Evolutionary conservation across 176 grass and related monocot species (phyloP), one percentile per base, ranked within the genome.

Genomic region (Ananas comosus): DNA sequence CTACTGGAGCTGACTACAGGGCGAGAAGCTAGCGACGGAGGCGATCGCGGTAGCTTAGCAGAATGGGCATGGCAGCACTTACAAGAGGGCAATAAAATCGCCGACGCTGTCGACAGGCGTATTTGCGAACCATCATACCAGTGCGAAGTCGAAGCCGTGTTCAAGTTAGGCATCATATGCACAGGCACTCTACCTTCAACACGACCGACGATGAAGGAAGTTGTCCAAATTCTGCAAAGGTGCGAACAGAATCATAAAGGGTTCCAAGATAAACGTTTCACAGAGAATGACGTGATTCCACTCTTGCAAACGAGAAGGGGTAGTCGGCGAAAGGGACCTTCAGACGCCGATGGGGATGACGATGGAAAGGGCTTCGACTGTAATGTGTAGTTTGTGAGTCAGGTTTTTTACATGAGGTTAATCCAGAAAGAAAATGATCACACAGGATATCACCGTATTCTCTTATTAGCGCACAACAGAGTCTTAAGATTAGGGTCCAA

Each of bases 1-100:
- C 84, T 99, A 12, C 69, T 99, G 48, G 89, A 99, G 81, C 84
- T 99, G 22, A 90, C 82, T 2, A 93, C 94, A 16, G 89, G 94
- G 9, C 67, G 74, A 63, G 33, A 63, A 78, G 74, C 89, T 23
- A 85, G 80, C 68, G 82, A 93, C 65, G 94, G 87, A 48, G 80
- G 84, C 22, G 75, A 85, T 18, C 66, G 88, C 4, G 76, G 84
- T 10, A 80, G 51, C 67, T 82, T 93, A 64, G 84, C 82, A 10
- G 87, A 84, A 17, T 91, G 89, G 89, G 84, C 84, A 0, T 84
- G 87, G 64, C 71, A 63, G 9, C 78, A 75, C 64, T 76, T 78
- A 5, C 80, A 82, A 50, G 79, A 80, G 14, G 57, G 77, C 24
- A 77, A 54, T 3, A 79, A 72, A 72, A 71, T 93, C 50, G 0